phyloP scores from a whole-genome alignment of 768 basidiomycete genomes.

The Lactarius indigo region DNA sequence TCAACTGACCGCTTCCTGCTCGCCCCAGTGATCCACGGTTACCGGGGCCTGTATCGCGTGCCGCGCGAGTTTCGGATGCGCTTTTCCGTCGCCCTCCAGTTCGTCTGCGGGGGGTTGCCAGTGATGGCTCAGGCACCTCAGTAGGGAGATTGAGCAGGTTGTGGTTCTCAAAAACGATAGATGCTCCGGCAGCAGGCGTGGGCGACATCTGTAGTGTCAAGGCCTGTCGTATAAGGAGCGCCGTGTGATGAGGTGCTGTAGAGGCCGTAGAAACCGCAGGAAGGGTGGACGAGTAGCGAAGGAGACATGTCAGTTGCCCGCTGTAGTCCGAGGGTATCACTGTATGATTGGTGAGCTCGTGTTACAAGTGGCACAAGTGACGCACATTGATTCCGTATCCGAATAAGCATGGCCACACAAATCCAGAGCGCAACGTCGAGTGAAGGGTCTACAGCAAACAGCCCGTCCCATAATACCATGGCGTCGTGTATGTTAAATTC shows the following conservation, averaged over 20 bases:
- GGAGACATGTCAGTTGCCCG: conserved; percentile 72
- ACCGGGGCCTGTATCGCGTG: conserved; percentile 8
- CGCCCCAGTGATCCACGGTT: conserved; percentile 26
- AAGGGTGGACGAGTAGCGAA: conserved; percentile 76
- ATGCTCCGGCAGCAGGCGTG: conserved; percentile 69
- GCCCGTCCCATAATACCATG: conserved; percentile 91
- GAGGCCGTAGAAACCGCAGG: conserved; percentile 35
- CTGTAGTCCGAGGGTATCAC: conserved; percentile 89
- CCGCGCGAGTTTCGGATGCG: conserved; percentile 18
- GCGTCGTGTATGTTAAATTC: conserved; percentile 81
- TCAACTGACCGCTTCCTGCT: conserved; percentile 38
- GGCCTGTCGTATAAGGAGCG: conserved; percentile 81
- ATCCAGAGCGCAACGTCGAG: conserved; percentile 80
- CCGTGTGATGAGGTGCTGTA: conserved; percentile 49
- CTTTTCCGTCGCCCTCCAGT: conserved; percentile 33
- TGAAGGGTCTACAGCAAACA: conserved; percentile 84
- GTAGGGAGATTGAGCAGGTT: conserved; percentile 69
- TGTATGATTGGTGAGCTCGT: conserved; percentile 33
- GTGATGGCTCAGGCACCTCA: conserved; percentile 53
- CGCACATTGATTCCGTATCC: conserved; percentile 86
- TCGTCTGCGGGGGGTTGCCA: conserved; percentile 37
- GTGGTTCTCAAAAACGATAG: conserved; percentile 77
- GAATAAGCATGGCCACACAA: conserved; percentile 91
- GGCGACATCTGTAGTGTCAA: conserved; percentile 71
- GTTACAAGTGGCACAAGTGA: conserved; percentile 13